A percentile compares a stretch with the other conserved stretches of the same genome.
Evolutionary conservation across 2,329 filamentous ascomycete species (phyloP).

Genomic region (Penicillium sp.): DNA sequence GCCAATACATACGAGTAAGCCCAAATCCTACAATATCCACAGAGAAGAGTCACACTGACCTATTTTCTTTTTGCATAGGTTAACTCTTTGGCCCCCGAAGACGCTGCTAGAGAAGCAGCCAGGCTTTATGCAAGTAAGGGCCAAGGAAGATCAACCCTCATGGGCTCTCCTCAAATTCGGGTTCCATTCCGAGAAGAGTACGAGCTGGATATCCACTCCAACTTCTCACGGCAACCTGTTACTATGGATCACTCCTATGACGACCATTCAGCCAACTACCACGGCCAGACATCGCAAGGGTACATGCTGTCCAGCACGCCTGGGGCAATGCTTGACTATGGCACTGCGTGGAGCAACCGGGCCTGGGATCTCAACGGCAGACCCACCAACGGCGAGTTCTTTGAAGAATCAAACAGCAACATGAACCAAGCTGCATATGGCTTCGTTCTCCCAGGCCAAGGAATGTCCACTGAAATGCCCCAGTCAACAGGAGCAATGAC

Average conservation of each 20-base stretch:
- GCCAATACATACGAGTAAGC: constrained; percentile 75
- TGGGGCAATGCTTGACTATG: constrained; percentile 29
- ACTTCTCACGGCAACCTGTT: constrained; percentile 25
- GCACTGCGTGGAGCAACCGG: constrained; percentile 29
- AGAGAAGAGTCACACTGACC: not conserved
- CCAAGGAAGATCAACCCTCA: constrained; percentile 11
- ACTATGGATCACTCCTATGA: constrained; percentile 32
- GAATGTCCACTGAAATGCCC: constrained; percentile 25
- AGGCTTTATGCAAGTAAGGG: constrained; percentile 7
- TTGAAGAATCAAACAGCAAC: constrained; percentile 10
- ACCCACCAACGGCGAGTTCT: constrained; percentile 21
- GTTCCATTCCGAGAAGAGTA: constrained; percentile 26
- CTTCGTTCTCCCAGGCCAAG: constrained; percentile 33
- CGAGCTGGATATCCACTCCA: constrained; percentile 24
- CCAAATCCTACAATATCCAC: not conserved
- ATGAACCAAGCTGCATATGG: constrained; percentile 27
- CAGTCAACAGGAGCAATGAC: constrained; percentile 25
- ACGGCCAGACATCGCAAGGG: constrained; percentile 29
- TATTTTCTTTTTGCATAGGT: constrained; percentile 22
- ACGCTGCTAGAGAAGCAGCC: constrained; percentile 3
- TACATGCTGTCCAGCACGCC: constrained; percentile 38
- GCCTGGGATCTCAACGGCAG: constrained; percentile 29
- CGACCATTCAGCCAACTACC: constrained; percentile 33
- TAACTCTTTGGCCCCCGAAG: constrained; percentile 33
- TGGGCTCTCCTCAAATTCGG: constrained; percentile 18